These are phyloP conservation scores for Coriolopsis trogii DNA, from an alignment of 1,284 basidiomycete genomes.

Conservation along the genomic window DNA sequence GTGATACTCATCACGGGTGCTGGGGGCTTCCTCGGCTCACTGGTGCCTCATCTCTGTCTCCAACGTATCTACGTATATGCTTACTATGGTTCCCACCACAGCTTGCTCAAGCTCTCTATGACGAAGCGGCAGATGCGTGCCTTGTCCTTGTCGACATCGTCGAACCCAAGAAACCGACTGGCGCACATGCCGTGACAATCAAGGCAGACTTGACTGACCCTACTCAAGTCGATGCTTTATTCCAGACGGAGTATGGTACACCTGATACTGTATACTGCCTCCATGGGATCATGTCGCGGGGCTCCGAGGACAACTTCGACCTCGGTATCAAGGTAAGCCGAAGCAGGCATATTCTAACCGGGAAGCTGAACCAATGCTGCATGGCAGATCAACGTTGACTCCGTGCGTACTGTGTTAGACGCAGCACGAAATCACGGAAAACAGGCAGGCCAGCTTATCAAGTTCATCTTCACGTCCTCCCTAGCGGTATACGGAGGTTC, in stretches of 20 bases:
- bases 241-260: slow-evolving; percentile 43
- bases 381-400: slow-evolving; percentile 63
- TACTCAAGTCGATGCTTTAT: slow-evolving; percentile 42
- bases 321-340: slow-evolving; percentile 50
- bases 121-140: slow-evolving; percentile 41
- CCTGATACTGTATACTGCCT: slow-evolving; percentile 58
- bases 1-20: slow-evolving; percentile 61
- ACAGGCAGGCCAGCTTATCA: slow-evolving; percentile 37
- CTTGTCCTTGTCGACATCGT: slow-evolving; percentile 61
- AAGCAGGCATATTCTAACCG: background rate
- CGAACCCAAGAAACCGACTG: slow-evolving; percentile 46
- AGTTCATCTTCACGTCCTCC: slow-evolving; percentile 65
- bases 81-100: slow-evolving; percentile 16
- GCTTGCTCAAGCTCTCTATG: slow-evolving; percentile 40
- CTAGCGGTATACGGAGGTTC: slow-evolving; percentile 68
- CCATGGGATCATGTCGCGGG: slow-evolving; percentile 73
- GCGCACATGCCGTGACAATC: slow-evolving; percentile 42
- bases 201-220: slow-evolving; percentile 54
- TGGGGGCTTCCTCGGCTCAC: slow-evolving; percentile 49
- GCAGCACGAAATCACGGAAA: slow-evolving; percentile 45
- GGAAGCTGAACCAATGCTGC: background rate
- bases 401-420: slow-evolving; percentile 55
- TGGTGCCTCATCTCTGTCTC: slow-evolving; percentile 41
- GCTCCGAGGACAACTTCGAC: slow-evolving; percentile 66
- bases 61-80: too few species aligned